These are phyloP conservation scores for Exophiala sp. DNA, from an alignment of 2,329 filamentous ascomycete species.

Conservation along the genomic window DNA sequence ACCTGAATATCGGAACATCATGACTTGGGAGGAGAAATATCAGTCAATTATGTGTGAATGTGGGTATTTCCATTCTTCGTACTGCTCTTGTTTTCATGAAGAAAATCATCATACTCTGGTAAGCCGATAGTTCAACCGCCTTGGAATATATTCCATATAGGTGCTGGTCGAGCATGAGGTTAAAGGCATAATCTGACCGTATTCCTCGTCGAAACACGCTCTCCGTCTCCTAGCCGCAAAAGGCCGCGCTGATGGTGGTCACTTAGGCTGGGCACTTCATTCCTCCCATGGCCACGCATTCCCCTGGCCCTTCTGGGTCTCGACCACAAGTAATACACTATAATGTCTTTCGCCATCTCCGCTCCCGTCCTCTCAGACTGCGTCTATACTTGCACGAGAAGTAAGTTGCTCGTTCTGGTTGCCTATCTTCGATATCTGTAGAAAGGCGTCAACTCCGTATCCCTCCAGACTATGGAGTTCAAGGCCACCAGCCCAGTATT, in stretches of 20 bases:
- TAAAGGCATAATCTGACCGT: slow-evolving; percentile 46
- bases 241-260: not conserved
- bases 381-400: slow-evolving; percentile 72
- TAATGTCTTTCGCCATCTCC: not conserved
- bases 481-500: slow-evolving; percentile 94
- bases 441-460: slow-evolving; percentile 91
- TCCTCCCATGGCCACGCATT: not conserved
- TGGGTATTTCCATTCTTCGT: slow-evolving; percentile 14
- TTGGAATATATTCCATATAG: slow-evolving; percentile 29
- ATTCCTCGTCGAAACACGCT: not conserved
- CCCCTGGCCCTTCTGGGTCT: not conserved
- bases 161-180: slow-evolving; percentile 52
- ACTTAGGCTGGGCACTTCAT: not conserved
- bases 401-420: slow-evolving; percentile 97
- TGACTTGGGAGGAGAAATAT: slow-evolving; percentile 21
- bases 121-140: slow-evolving; percentile 53
- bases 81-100: slow-evolving; percentile 12
- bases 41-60: slow-evolving; percentile 20
- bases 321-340: too few species aligned
- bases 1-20: slow-evolving; percentile 63
- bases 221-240: not conserved
- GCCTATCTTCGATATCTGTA: slow-evolving; percentile 92
- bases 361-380: slow-evolving; percentile 51
- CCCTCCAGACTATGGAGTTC: slow-evolving; percentile 91
- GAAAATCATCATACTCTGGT: slow-evolving; percentile 39